phyloP scores from a whole-genome alignment of 805 yeast genomes.

The Candida ipomoeae region DNA sequence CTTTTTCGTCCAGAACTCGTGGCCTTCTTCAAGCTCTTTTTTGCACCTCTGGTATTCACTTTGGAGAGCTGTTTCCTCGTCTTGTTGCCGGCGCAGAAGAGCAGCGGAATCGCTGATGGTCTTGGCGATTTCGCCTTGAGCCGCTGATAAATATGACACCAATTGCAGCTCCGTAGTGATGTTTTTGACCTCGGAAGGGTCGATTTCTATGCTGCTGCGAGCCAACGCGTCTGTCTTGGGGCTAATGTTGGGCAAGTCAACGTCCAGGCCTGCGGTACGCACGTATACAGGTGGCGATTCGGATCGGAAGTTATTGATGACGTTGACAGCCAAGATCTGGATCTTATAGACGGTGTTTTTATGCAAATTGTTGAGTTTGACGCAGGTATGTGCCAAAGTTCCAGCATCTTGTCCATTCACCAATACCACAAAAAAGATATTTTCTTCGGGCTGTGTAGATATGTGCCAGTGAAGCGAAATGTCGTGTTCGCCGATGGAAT shows the following conservation, averaged over 20 bases:
- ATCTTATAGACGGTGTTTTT: constrained; percentile 29
- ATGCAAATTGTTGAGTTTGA: constrained; percentile 29
- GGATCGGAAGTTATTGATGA: constrained; percentile 31
- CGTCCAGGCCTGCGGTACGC: constrained; percentile 18
- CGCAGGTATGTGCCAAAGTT: constrained; percentile 31
- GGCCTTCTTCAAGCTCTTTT: constrained; percentile 35
- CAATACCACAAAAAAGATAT: constrained; percentile 29
- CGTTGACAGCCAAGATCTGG: constrained; percentile 35
- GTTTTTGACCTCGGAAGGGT: not conserved
- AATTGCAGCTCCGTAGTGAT: not conserved
- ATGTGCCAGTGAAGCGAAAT: constrained; percentile 50
- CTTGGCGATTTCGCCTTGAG: constrained; percentile 7
- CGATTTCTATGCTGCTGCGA: not conserved
- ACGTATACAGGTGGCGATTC: constrained; percentile 32
- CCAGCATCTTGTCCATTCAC: constrained; percentile 36
- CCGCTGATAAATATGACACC: not conserved
- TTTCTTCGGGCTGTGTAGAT: constrained; percentile 19
- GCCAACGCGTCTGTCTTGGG: not conserved
- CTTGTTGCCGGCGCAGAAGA: constrained; percentile 5
- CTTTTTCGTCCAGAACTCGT: constrained; percentile 25
- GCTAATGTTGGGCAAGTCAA: not conserved
- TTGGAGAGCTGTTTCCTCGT: constrained; percentile 10
- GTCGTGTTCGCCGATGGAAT: constrained; percentile 43
- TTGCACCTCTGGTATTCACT: constrained; percentile 18
- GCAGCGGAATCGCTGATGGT: constrained; percentile 4